Conservation (phyloP, 31 red algal species). For the Porphyra umbilicalis region DNA sequence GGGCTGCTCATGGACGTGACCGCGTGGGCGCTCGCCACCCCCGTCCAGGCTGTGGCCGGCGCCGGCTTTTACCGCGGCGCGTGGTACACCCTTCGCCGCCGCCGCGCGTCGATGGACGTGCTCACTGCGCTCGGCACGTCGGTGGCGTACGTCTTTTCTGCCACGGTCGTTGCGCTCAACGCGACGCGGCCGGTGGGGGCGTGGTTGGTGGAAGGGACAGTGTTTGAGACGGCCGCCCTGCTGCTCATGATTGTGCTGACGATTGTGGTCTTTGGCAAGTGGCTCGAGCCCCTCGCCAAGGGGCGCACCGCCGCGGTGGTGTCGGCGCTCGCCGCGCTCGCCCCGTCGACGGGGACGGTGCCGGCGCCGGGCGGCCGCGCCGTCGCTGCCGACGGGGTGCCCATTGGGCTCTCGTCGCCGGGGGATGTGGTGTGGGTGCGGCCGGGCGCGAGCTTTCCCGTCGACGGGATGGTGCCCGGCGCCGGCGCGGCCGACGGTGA, state of each 20-base stretch:
- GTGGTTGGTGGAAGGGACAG: background rate
- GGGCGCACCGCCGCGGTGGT: slow-evolving; percentile 38
- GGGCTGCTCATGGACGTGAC: too few relatives aligned
- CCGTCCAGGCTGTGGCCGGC: slow-evolving; percentile 57
- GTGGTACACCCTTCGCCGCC: slow-evolving; percentile 39
- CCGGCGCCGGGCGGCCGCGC: slow-evolving; percentile 2
- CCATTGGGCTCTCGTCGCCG: slow-evolving; percentile 17
- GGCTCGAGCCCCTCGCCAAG: slow-evolving; percentile 72
- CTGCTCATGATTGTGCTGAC: slow-evolving; percentile 74
- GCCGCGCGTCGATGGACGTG: slow-evolving; percentile 64
- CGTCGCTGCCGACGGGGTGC: slow-evolving; percentile 9
- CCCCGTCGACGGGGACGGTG: slow-evolving; percentile 23
- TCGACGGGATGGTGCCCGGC: slow-evolving; percentile 62
- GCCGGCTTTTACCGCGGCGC: slow-evolving; percentile 47
- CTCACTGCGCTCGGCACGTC: slow-evolving; percentile 63
- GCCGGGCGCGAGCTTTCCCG: slow-evolving; percentile 53
- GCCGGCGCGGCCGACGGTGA: slow-evolving; percentile 21
- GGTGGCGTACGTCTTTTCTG: slow-evolving; percentile 40
- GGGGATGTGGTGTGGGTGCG: slow-evolving; percentile 58
- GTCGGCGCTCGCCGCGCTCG: slow-evolving; percentile 12
- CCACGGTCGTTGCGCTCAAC: slow-evolving; percentile 7
- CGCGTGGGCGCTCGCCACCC: slow-evolving; percentile 47
- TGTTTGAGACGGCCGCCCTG: slow-evolving; percentile 23
- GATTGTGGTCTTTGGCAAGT: slow-evolving; percentile 86
- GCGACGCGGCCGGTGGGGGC: background rate